Evolutionary conservation across 352 stramenopile species (phyloP), one percentile per base, ranked within the genome.

Genomic region (Phytopythium sindhum): DNA sequence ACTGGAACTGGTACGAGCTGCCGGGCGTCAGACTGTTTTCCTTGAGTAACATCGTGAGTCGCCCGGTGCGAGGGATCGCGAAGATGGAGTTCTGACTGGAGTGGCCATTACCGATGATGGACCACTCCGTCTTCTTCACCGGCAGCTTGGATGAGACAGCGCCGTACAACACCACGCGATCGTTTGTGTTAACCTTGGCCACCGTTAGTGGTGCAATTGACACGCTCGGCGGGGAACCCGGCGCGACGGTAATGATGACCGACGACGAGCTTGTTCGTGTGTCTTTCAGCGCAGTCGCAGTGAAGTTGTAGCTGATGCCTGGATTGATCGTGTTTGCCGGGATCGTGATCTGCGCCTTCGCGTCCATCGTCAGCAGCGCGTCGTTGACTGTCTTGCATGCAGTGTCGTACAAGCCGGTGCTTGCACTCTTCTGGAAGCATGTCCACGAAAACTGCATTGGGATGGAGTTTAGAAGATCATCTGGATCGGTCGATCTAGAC

Each of bases 241-340:
- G 70, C 8, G 72, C 76, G 41, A 86, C 64, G 12, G 75, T 72
- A 56, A 85, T 80, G 24, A 83, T 65, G 2, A 81, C 68, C 0
- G 75, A 82, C 0, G 77, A 51, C 2, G 52, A 67, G 7, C 69
- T 78, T 0, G 53, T 69, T 9, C 80, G 73, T 24, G 70, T 72
- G 23, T 79, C 74, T 48, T 91, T 89, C 23, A 64, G 63, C 10
- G 70, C 66, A 0, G 52, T 73, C 11, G 75, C 73, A 14, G 71
- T 79, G 50, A 89, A 86, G 53, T 84, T 78, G 64, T 89, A 86
- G 45, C 67, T 78, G 15, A 59, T 54, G n/a, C 79, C 86, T 21
- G 75, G 77, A 28, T 79, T 79, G 35, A 89, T 48, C 29, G 65
- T 77, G 42, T 80, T 81, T 1, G 78, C 75, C 1, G 55, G 10